Evolutionary conservation across 2,329 filamentous ascomycete genomes (phyloP), one percentile per base, ranked within the genome.

Genomic region (Dothideomycetes sp.): DNA sequence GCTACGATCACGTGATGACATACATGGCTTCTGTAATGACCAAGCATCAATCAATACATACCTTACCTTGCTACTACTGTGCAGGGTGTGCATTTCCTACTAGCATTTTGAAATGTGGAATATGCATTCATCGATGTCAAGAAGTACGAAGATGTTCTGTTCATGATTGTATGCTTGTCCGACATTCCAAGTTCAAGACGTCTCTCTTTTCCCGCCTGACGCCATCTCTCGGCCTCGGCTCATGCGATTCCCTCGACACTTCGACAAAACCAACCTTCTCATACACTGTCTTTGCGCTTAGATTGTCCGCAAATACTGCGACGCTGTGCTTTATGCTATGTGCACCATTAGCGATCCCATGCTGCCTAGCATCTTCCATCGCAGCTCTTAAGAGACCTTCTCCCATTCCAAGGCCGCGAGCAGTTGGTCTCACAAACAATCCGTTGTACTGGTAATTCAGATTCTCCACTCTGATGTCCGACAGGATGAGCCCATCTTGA

Each of bases 361-460:
- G 16, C 3, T 18, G 12, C 10, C 33, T 37, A 14, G 45, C 53
- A 16, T 49, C 41, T 3, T 31, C 37, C 12, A 57, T 18, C 10
- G 55, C 55, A 19, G 49, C 46, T 12, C 48, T 42, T 10, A 59
- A 44, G 18, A 61, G 43, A 10, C 36, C 44, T 24, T 38, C 49
- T 5, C 56, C 58, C 8, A 59, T 19, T 9, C 57, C 56, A n/a
- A 14, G 19, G 3, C 50, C 38, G 29, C 56, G 44, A 8, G 48
- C 49, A n/a, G 36, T 36, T 7, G 51, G 47, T 5, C 49, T 36
- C 5, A 60, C 53, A 39, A 56, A 60, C 22, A 53, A 48, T 22
- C 48, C 55, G 37, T 49, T 54, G 45, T 51, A 52, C 37, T 47
- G 45, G 14, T 40, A 30, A 4, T 19, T 31, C 35, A 27, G 18